Conservation (phyloP, 2,329 filamentous ascomycete genomes). For the Fusarium sp. region DNA sequence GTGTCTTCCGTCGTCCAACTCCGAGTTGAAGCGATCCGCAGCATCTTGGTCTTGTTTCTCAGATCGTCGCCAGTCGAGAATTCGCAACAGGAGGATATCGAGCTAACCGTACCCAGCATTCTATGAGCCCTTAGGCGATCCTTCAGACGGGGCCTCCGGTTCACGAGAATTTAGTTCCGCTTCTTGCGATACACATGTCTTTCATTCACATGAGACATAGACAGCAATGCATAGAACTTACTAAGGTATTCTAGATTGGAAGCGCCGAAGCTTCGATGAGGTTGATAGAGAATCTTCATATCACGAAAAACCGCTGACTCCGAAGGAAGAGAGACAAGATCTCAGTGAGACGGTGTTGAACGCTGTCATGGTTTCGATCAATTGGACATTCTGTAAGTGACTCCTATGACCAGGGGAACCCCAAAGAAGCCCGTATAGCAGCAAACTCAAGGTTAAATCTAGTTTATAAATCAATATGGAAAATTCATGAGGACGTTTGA, state of each 20-base stretch:
- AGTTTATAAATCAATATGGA: background rate
- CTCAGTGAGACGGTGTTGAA: fast-evolving
- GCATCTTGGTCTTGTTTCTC: background rate
- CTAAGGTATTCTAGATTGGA: background rate
- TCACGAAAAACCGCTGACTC: background rate
- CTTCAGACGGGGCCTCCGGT: background rate
- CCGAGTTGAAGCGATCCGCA: background rate
- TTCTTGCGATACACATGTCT: background rate
- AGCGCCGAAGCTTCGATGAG: background rate
- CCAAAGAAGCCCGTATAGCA: background rate
- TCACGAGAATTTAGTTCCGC: background rate
- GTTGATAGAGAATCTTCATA: background rate
- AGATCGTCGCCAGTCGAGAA: background rate
- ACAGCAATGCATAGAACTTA: background rate
- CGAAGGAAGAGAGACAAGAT: background rate
- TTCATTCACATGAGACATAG: background rate
- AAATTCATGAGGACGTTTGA: background rate
- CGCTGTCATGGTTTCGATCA: background rate
- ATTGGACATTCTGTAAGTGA: background rate
- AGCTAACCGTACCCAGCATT: too few species aligned
- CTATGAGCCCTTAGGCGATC: background rate
- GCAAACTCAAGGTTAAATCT: background rate
- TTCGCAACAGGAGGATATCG: background rate
- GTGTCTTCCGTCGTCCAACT: background rate
- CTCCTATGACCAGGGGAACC: too few species aligned